Conservation (phyloP, 2,329 filamentous ascomycete species). For the Aureobasidium lini region DNA sequence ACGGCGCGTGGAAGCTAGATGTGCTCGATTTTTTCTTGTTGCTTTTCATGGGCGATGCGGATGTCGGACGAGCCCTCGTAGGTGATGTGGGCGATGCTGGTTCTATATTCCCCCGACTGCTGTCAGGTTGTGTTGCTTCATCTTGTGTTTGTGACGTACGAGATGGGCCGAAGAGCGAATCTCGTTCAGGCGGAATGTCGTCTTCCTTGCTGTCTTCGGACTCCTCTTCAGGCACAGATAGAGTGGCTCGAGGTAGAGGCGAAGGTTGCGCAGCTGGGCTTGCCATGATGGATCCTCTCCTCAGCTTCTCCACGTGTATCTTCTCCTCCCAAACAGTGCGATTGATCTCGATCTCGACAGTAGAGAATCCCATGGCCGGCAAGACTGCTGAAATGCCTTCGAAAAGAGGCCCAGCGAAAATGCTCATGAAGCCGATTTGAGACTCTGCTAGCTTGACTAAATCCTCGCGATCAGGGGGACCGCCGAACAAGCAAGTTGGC, state of each 20-base stretch:
- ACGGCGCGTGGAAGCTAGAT: conserved; percentile 5
- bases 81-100: conserved; percentile 7
- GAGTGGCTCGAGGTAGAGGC: conserved; percentile 21
- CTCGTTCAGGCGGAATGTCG: conserved; percentile 22
- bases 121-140: conserved; percentile 2
- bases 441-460: conserved; percentile 73
- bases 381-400: conserved; percentile 79
- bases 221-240: conserved; percentile 24
- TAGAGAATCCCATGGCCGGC: conserved; percentile 74
- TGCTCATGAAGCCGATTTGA: conserved; percentile 92
- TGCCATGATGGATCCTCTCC: conserved; percentile 25
- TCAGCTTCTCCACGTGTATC: conserved; percentile 56
- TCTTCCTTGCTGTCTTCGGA: conserved; percentile 24
- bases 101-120: background rate
- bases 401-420: conserved; percentile 90
- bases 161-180: conserved; percentile 9
- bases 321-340: conserved; percentile 64
- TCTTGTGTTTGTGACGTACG: conserved; percentile 3
- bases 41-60: conserved; percentile 8
- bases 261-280: conserved; percentile 7
- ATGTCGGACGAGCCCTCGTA: background rate
- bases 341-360: conserved; percentile 74
- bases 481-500: conserved; percentile 73
- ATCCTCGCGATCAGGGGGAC: conserved; percentile 74
- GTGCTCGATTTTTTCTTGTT: conserved; percentile 8